Base-by-base conservation (phyloP, 2,329 filamentous ascomycete genomes). In the Colletotrichum lentis region DNA sequence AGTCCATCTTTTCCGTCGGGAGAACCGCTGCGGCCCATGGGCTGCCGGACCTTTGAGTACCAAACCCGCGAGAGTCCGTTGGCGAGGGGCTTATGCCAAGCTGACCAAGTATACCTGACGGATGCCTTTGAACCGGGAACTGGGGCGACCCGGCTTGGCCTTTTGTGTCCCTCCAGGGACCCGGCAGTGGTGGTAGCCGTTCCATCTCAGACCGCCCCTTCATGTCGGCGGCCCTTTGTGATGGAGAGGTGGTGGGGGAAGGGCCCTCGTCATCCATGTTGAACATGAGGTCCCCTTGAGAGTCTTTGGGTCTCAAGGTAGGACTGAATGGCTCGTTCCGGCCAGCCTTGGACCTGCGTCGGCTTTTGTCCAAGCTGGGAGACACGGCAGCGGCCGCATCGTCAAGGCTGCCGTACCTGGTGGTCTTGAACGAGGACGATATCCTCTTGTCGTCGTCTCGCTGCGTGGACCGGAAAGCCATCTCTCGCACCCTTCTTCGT, bases 241-340 rank as follows among this genome's bases (percentile, higher is more conserved):
- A 49, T 16, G 69, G 71, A 1, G 64, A 69, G 3, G 61, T 14
- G 10, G 62, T 56, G 3, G 79, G 76, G 56, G 77, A 73, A 0
- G 73, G 71, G 11, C 84, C 85, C 50, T 94, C 93, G 44, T 96
- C 94, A 67, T 97, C 95, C 94, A 97, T 97, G 71, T 93, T 89
- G 75, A 97, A 97, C 77, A 97, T 97, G 62, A 97, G 84, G 72
- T 97, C 94, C 44, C 84, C 85, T 1, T 85, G 82, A 0, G 91
- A 94, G 22, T 84, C 85, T 73, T 88, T 93, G 1, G 90, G 84
- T 62, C 87, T 89, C 52, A 96, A 81, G 20, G 81, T 83, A 1
- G 93, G 93, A 64, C 88, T 92, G 59, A 86, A 84, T 0, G 84
- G 82, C 69, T 88, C 87, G 70, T 88, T 89, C 16, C 78, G 80